Evolutionary conservation across 805 yeast species (phyloP).

Genomic region (Ogataea nitratoaversa): DNA sequence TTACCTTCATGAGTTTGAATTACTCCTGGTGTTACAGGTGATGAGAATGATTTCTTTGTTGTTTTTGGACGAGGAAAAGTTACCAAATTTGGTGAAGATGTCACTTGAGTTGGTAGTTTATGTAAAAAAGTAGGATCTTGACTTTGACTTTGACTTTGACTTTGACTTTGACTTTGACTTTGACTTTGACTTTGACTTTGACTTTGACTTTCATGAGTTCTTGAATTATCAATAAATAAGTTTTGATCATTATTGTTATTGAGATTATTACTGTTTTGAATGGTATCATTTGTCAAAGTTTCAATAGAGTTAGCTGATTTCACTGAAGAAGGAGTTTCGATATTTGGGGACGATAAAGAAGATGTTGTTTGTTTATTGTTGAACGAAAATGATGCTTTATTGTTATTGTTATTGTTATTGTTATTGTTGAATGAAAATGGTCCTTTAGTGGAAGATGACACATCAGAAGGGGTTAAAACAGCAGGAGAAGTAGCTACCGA

Average conservation of each 20-base stretch:
- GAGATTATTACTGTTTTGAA: no score
- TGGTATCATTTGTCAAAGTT: not conserved
- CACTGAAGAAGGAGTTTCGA: not conserved
- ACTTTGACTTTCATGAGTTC: no score
- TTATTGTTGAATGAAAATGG: constrained; percentile 1
- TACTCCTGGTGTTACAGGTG: constrained; percentile 10
- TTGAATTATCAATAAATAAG: no score
- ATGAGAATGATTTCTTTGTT: constrained; percentile 21
- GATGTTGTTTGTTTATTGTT: no score
- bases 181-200: no score
- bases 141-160: no score
- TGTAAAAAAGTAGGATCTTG: not conserved
- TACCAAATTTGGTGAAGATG: constrained; percentile 24
- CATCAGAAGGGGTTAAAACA: not conserved
- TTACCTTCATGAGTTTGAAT: constrained; percentile 1
- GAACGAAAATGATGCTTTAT: no score
- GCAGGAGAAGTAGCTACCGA: not conserved
- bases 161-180: no score
- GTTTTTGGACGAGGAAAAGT: constrained; percentile 28
- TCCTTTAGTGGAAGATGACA: not conserved
- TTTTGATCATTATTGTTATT: no score
- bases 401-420: no score
- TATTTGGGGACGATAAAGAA: not conserved
- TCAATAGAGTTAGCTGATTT: not conserved
- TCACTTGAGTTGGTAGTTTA: constrained; percentile 10